These are phyloP conservation scores for Ophiostoma ulmi DNA, from an alignment of 2,329 filamentous ascomycete genomes.

Conservation along the genomic window DNA sequence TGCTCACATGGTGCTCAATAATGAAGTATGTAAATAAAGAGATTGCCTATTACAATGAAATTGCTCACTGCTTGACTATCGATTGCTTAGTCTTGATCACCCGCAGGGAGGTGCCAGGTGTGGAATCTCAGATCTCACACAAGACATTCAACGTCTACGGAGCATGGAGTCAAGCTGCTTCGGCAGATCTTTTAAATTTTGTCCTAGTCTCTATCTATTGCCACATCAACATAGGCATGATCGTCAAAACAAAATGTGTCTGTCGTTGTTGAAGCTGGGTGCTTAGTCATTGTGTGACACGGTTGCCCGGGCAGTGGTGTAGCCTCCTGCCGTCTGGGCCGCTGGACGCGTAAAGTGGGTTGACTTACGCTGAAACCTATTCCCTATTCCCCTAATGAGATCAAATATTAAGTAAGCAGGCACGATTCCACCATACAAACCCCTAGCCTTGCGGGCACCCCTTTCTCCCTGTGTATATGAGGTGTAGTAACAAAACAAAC, in stretches of 20 bases:
- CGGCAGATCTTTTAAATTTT: neutral
- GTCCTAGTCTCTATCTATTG: neutral
- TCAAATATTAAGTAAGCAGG: neutral
- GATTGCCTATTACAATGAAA: neutral
- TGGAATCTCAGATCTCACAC: neutral
- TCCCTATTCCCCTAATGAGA: neutral
- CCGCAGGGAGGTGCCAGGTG: neutral
- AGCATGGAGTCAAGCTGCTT: neutral
- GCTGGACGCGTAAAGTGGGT: neutral
- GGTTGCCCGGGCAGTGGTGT: slow-evolving; percentile 7
- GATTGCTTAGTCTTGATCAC: neutral
- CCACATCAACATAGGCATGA: neutral
- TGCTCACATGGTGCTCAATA: too few species aligned
- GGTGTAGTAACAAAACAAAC: slow-evolving; percentile 10
- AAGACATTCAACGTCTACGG: slow-evolving; percentile 2
- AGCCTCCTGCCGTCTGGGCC: neutral
- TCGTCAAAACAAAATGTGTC: neutral
- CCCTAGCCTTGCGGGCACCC: neutral
- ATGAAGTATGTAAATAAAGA: neutral
- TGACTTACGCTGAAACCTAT: too few species aligned
- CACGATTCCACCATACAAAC: neutral
- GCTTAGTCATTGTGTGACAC: neutral
- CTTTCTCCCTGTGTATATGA: slow-evolving; percentile 10
- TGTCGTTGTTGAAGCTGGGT: neutral
- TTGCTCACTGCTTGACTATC: neutral